Conservation (phyloP, 495 filamentous ascomycete species). For the Penicillium ucsense region DNA sequence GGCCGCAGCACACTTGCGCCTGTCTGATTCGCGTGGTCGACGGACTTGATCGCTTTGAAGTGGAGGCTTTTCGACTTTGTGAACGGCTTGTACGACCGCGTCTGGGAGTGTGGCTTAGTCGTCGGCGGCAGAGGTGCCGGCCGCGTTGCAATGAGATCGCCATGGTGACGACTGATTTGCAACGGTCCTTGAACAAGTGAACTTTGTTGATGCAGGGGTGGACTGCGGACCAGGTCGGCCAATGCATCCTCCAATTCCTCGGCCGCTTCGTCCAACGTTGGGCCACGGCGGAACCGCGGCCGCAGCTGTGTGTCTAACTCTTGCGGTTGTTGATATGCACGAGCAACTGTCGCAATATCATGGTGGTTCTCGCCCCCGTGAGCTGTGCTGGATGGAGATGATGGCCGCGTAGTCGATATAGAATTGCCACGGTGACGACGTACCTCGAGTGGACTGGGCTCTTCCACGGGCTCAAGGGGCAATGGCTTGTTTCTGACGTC, state of each 20-base stretch:
- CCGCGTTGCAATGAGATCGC: constrained; percentile 29
- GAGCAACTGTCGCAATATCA: background rate
- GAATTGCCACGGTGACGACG: constrained; percentile 6
- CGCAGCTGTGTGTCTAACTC: background rate
- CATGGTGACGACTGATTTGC: constrained; percentile 29
- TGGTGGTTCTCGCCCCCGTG: background rate
- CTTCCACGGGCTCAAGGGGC: constrained; percentile 31
- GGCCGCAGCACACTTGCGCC: no score
- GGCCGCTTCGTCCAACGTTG: constrained; percentile 22
- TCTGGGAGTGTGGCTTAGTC: constrained; percentile 12
- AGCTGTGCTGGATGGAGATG: background rate
- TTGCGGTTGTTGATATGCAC: background rate
- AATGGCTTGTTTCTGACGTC: constrained; percentile 38
- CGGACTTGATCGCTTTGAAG: background rate
- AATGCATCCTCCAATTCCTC: constrained; percentile 25
- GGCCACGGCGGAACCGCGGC: constrained; percentile 7
- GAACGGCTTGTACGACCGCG: background rate
- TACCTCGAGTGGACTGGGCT: constrained; percentile 22
- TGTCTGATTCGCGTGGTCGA: background rate
- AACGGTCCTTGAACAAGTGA: constrained; percentile 19
- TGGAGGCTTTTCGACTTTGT: constrained; percentile 1
- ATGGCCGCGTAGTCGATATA: background rate
- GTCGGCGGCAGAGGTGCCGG: constrained; percentile 27
- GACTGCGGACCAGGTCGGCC: constrained; percentile 13
- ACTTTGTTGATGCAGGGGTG: constrained; percentile 4